phyloP scores from a whole-genome alignment of 169 alveolate species.

The Perkinsus olseni region DNA sequence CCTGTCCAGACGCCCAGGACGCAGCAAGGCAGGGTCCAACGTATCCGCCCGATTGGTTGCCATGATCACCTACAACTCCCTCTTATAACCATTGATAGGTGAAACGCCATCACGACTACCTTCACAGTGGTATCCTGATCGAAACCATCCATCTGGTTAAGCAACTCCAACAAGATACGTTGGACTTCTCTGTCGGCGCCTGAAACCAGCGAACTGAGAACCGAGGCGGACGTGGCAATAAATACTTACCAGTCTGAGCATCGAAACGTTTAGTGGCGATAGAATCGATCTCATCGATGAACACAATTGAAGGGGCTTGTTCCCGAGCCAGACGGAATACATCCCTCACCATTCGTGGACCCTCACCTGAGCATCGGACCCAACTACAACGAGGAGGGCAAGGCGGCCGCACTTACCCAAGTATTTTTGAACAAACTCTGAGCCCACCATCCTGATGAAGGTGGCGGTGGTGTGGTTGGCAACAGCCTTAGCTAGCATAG shows the following conservation, averaged over 20 bases:
- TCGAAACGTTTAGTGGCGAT: constrained; percentile 87
- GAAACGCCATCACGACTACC: constrained; percentile 13
- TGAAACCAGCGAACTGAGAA: background rate
- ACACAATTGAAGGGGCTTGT: constrained; percentile 93
- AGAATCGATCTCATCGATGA: constrained; percentile 97
- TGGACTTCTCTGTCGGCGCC: constrained; percentile 98
- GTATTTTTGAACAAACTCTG: constrained; percentile 98
- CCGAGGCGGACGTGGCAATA: background rate
- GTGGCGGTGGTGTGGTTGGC: constrained; percentile 96
- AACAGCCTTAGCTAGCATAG: constrained; percentile 99
- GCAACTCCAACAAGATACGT: constrained; percentile 89
- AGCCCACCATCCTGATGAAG: constrained; percentile 95
- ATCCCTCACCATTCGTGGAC: constrained; percentile 99
- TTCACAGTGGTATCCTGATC: constrained; percentile 92
- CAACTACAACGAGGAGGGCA: background rate
- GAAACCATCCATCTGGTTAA: constrained; percentile 98
- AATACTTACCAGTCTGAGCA: constrained; percentile 43
- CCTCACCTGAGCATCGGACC: constrained; percentile 68
- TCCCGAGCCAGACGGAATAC: constrained; percentile 94
- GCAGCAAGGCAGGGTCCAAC: constrained; percentile 94
- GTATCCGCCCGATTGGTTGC: constrained; percentile 99
- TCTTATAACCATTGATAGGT: too few relatives aligned
- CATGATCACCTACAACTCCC: constrained; percentile 79
- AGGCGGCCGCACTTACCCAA: constrained; percentile 51
- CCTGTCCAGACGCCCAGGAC: constrained; percentile 97